phyloP scores from a whole-genome alignment of 2,329 filamentous ascomycete species.

The Dothistroma septosporum region DNA sequence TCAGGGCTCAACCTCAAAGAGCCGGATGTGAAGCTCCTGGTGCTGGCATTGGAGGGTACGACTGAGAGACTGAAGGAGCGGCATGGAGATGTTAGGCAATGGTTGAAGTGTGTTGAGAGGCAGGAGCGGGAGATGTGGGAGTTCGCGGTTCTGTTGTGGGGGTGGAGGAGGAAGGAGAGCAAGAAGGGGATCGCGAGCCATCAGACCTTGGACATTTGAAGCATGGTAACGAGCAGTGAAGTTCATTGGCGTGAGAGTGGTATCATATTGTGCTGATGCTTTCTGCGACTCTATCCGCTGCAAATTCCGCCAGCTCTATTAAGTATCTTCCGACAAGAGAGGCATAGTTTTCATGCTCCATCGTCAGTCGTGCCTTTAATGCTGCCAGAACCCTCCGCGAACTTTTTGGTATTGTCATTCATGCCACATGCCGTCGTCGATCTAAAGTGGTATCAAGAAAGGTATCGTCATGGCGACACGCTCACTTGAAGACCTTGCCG shows the following conservation, averaged over 20 bases:
- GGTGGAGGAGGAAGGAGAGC: no score
- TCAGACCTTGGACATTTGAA: no score
- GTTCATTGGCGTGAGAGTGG: not conserved
- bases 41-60: not conserved
- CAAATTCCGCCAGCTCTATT: not conserved
- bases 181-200: no score
- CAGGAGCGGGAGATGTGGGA: no score
- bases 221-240: no score
- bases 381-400: conserved; percentile 4
- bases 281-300: conserved; percentile 1
- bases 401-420: conserved; percentile 3
- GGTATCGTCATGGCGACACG: not conserved
- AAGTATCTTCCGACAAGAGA: not conserved
- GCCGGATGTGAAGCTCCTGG: not conserved
- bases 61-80: not conserved
- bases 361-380: conserved; percentile 5
- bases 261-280: not conserved
- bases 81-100: no score
- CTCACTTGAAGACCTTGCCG: conserved; percentile 98
- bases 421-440: conserved; percentile 6
- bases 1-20: not conserved
- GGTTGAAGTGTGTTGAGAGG: no score
- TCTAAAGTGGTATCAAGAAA: not conserved
- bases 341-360: not conserved
- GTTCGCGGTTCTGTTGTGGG: no score